Evolutionary conservation across 139 green algal species (phyloP), one percentile per base, ranked within the genome.

Genomic region (Chlorella sp.): DNA sequence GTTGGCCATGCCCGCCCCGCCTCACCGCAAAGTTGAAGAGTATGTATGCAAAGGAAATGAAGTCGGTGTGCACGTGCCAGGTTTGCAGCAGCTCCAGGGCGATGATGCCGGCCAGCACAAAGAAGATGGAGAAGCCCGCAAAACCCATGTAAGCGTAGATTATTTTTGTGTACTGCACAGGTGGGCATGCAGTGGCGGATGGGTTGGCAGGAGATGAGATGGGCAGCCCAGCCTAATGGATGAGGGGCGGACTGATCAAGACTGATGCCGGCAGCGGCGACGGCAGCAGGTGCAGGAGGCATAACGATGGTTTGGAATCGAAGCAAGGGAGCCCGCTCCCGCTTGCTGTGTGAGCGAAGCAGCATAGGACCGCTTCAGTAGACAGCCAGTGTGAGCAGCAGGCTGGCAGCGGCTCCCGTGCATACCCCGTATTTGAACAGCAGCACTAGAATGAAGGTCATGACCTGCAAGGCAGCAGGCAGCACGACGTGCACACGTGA

Each of bases 141-240:
- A 99, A 99, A 3, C 92, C 96, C 96, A 99, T 98, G 94, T 99
- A 99, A 12, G 78, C 95, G 81, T 96, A 99, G 21, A 99, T 99
- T 57, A 96, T 39, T 24, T 93, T 93, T 85, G 95, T 94, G 85
- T 94, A 98, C 96, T 98, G 94, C 83, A 91, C n/a, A n/a, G n/a
- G n/a, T n/a, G n/a, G n/a, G n/a, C n/a, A n/a, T 57, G 48, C 48
- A 57, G 5, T 5, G 48, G 48, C 48, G 9, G 7, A 57, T 57
- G 48, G 48, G 5, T 57, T 57, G 48, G 48, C 48, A 57, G 48
- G 48, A n/a, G n/a, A n/a, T n/a, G n/a, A n/a, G n/a, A n/a, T n/a
- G n/a, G n/a, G n/a, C n/a, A n/a, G n/a, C n/a, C n/a, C n/a, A n/a
- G n/a, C n/a, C n/a, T n/a, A n/a, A n/a, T n/a, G n/a, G n/a, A n/a